Evolutionary conservation across 164 flowering plant species (phyloP), one percentile per base, ranked within the genome.

Genomic region (Chimonanthus salicifolius): DNA sequence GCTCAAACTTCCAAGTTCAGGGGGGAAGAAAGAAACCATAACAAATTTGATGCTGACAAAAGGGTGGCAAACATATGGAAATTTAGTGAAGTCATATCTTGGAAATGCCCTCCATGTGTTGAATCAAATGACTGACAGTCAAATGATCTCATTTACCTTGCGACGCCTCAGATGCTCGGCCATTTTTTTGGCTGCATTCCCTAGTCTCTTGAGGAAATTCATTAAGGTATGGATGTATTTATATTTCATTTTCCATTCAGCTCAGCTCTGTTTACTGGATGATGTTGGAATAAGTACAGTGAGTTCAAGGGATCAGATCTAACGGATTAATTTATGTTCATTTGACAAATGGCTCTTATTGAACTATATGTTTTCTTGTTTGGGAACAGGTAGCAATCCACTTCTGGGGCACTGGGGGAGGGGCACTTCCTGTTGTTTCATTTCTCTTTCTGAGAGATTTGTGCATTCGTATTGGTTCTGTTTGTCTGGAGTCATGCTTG

Each of bases 331-430:
- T 33, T 54, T 13, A 13, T 5, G 13, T 54, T 54, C 60, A 21
- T 10, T 4, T 66, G 47, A 47, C 45, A 45, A 11, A 43, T 70
- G 18, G 70, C 9, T 46, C 67, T 47, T 71, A 9, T 20, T 58
- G 33, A 47, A 64, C 75, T 69, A 67, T 7, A 33, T 64, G 67
- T n/a, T 18, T 76, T 72, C 33, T 8, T 70, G n/a, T 67, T 80
- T 73, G 15, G 33, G 33, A 33, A 33, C 91, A 95, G 99, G 92
- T 86, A 71, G 81, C 83, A 69, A 87, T 95, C 77, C 98, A 95
- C 76, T 95, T 92, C 81, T 93, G 97, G 99, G 93, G 99, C 58
- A 88, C 97, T 44, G 97, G 97, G 18, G 90, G 88, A 65, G 97
- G 97, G 77, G 90, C 94, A 62, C 94, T 93, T 64, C 90, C 99